A percentile compares a stretch with the other conserved stretches of the same genome.
These are phyloP conservation scores for Pythium plurisporium DNA, from an alignment of 352 stramenopile genomes.

Conservation along the genomic window DNA sequence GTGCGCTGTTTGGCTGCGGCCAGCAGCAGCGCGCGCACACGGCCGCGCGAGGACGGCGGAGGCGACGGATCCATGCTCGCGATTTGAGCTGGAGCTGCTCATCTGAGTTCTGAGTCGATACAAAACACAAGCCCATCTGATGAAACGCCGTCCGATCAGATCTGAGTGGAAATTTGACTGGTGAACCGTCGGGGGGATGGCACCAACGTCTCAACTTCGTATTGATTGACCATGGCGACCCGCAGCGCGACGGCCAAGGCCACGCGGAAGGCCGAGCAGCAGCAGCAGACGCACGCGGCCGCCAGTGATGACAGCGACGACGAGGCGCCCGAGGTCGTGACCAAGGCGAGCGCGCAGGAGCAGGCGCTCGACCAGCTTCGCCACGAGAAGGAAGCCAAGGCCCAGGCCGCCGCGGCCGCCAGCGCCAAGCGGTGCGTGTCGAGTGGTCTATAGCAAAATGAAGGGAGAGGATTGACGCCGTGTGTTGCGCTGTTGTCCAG, in stretches of 20 bases:
- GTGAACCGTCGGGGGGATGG: conserved; percentile 7
- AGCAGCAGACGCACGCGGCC: background rate
- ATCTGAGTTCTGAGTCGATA: conserved; percentile 8
- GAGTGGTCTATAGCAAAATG: background rate
- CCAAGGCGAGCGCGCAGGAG: conserved; percentile 61
- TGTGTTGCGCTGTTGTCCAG: background rate
- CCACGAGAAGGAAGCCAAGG: conserved; percentile 50
- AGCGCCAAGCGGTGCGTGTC: conserved; percentile 41
- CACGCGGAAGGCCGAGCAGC: conserved; percentile 9
- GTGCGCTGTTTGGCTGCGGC: conserved; percentile 49
- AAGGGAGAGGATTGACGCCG: background rate
- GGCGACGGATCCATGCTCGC: background rate
- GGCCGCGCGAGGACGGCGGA: conserved; percentile 5
- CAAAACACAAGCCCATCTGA: background rate
- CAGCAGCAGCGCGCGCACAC: conserved; percentile 59
- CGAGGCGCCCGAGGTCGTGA: conserved; percentile 73
- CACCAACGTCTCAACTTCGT: background rate
- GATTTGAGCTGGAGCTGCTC: conserved; percentile 3
- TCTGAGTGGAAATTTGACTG: conserved; percentile 28
- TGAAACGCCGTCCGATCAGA: conserved; percentile 1
- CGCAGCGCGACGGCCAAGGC: conserved; percentile 20
- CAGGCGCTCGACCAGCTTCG: conserved; percentile 43
- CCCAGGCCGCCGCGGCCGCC: conserved; percentile 28
- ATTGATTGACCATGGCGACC: conserved; percentile 23
- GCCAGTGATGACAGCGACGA: conserved; percentile 54